These are phyloP conservation scores for Buddleja alternifolia DNA, from an alignment of 257 asterid genomes.

Conservation along the genomic window DNA sequence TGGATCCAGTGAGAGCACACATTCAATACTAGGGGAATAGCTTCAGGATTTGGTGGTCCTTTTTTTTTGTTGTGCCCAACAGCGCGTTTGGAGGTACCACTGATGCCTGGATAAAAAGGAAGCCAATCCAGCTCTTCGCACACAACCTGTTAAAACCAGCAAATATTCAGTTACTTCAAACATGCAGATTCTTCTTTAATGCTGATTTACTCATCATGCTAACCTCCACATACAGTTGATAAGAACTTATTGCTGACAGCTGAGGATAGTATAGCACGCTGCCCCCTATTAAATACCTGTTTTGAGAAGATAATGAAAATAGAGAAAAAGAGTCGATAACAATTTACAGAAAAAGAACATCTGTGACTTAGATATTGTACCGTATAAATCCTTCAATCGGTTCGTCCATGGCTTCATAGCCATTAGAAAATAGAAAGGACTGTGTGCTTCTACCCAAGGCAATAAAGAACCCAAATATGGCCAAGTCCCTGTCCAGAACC, in stretches of 20 bases:
- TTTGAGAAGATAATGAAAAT: conserved; percentile 25
- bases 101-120: conserved; percentile 85
- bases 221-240: conserved; percentile 99
- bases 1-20: conserved; percentile 94
- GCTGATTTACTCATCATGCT: conserved; percentile 45
- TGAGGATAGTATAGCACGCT: conserved; percentile 94
- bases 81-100: conserved; percentile 47
- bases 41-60: conserved; percentile 72
- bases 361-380: conserved; percentile 44
- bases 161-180: conserved; percentile 31
- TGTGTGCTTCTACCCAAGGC: conserved; percentile 94
- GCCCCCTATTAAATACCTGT: conserved; percentile 95
- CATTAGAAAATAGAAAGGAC: conserved; percentile 73
- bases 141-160: conserved; percentile 71
- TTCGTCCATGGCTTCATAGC: conserved; percentile 62
- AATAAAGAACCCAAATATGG: conserved; percentile 95
- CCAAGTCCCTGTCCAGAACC: conserved; percentile 95
- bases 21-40: conserved; percentile 71
- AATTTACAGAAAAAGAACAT: conserved; percentile 18
- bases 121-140: conserved; percentile 99
- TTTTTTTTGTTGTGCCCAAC: conserved; percentile 61
- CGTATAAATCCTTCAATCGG: conserved; percentile 83
- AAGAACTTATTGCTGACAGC: conserved; percentile 93
- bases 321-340: no score
- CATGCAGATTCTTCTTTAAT: conserved; percentile 25